These are phyloP conservation scores for Phytophthora quininea DNA, from an alignment of 352 stramenopile genomes.

Conservation along the genomic window DNA sequence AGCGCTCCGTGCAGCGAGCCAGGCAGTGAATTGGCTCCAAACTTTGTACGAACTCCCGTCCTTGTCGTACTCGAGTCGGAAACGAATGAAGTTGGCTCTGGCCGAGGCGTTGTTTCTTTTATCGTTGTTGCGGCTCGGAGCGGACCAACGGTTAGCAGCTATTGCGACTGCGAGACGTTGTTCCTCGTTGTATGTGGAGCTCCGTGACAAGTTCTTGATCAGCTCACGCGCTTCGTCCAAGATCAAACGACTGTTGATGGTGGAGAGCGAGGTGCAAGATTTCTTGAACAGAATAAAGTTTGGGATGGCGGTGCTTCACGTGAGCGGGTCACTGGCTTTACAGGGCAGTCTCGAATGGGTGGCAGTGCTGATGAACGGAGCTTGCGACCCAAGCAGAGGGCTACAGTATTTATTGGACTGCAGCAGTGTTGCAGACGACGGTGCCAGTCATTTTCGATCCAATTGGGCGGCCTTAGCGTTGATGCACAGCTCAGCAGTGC, in stretches of 20 bases:
- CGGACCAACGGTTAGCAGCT: conserved; percentile 35
- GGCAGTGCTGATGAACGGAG: conserved; percentile 18
- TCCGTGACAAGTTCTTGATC: conserved; percentile 25
- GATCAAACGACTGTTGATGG: conserved; percentile 22
- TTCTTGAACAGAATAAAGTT: conserved; percentile 36
- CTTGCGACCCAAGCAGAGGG: conserved; percentile 28
- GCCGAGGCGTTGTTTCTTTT: conserved; percentile 41
- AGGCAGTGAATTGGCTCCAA: conserved; percentile 38
- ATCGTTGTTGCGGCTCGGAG: conserved; percentile 32
- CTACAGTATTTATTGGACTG: conserved; percentile 36
- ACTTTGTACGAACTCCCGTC: conserved; percentile 33
- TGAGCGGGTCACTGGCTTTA: conserved; percentile 29
- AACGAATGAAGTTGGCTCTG: conserved; percentile 27
- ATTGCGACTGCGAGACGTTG: conserved; percentile 34
- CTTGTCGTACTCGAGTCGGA: conserved; percentile 32
- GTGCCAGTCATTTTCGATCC: conserved; percentile 9
- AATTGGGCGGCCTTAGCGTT: conserved; percentile 43
- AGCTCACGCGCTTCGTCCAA: conserved; percentile 4
- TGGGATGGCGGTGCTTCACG: conserved; percentile 40
- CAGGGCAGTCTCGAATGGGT: conserved; percentile 40
- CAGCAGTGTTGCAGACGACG: conserved; percentile 2
- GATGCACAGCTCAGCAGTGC: conserved; percentile 31
- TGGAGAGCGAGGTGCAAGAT: conserved; percentile 2
- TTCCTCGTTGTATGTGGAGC: conserved; percentile 27
- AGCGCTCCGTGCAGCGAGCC: conserved; percentile 24